Conservation (phyloP, 2,329 filamentous ascomycete genomes). For the Aspergillus jensenii region DNA sequence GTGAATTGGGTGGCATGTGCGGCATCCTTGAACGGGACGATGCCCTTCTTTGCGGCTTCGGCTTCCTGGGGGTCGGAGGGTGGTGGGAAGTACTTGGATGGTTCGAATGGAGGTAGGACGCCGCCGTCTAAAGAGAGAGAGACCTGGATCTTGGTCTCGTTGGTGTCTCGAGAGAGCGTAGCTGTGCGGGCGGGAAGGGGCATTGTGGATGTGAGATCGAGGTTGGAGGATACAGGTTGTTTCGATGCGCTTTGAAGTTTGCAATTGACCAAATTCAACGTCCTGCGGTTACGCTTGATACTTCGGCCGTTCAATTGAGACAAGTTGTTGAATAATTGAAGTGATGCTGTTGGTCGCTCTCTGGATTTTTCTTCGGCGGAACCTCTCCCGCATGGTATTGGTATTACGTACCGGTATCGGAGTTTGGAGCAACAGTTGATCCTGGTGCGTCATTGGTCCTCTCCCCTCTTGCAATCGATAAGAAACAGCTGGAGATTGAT, state of each 20-base stretch:
- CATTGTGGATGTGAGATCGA: conserved; percentile 14
- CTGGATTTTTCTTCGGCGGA: conserved; percentile 6
- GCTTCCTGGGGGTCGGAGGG: conserved; percentile 56
- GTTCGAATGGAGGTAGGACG: conserved; percentile 47
- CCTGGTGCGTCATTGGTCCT: conserved; percentile 12
- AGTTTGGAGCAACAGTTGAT: conserved; percentile 12
- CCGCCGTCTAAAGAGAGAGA: conserved; percentile 93
- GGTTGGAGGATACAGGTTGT: not conserved
- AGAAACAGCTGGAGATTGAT: not conserved
- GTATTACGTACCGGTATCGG: conserved; percentile 6
- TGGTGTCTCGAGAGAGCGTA: conserved; percentile 82
- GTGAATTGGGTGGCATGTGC: conserved; percentile 82
- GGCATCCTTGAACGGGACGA: conserved; percentile 46
- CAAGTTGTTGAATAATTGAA: conserved; percentile 6
- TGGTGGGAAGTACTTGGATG: conserved; percentile 58
- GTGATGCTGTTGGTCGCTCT: not conserved
- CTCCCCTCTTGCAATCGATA: not conserved
- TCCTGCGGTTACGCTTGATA: not conserved
- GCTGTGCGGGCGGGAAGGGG: conserved; percentile 65
- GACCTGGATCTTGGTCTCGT: conserved; percentile 96
- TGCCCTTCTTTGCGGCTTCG: conserved; percentile 49
- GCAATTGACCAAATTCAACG: not conserved
- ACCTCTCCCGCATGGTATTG: conserved; percentile 6
- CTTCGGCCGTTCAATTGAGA: conserved; percentile 3
- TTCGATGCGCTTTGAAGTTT: not conserved